These are phyloP conservation scores for Stromatinia cepivora DNA, from an alignment of 2,329 filamentous ascomycete genomes.

Conservation along the genomic window DNA sequence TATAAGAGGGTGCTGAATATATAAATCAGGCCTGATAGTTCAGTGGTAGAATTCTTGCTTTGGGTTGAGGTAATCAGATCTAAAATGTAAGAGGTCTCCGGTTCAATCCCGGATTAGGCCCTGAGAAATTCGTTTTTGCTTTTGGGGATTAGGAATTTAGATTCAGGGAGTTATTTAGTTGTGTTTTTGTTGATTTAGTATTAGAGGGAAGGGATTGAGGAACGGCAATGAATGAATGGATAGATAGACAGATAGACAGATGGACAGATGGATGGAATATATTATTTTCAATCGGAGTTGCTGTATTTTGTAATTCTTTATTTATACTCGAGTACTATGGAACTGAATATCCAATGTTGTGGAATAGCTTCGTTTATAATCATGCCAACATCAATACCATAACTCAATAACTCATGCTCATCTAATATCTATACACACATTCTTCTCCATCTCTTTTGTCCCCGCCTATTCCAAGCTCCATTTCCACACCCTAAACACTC, in stretches of 20 bases:
- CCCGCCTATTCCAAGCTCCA: background rate
- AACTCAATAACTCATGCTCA: background rate
- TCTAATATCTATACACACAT: background rate
- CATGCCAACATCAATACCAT: background rate
- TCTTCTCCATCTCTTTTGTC: background rate
- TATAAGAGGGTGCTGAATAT: accelerated
- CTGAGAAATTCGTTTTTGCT: background rate
- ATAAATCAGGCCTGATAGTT: background rate
- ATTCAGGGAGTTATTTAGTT: background rate
- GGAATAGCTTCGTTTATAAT: background rate
- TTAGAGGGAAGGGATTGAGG: background rate
- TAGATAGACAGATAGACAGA: background rate
- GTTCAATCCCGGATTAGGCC: constrained; percentile 15
- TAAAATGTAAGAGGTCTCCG: constrained; percentile 12
- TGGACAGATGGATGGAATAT: background rate
- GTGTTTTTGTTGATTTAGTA: background rate
- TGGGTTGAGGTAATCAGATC: background rate
- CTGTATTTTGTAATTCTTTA: background rate
- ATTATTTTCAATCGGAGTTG: background rate
- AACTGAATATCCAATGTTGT: background rate
- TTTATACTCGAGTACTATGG: background rate
- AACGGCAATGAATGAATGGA: background rate
- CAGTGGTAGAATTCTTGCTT: constrained; percentile 10
- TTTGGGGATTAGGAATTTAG: background rate
- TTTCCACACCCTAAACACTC: constrained; percentile 60